Evolutionary conservation across 169 alveolate genomes (phyloP).

Genomic region (Eimeria zaria): DNA sequence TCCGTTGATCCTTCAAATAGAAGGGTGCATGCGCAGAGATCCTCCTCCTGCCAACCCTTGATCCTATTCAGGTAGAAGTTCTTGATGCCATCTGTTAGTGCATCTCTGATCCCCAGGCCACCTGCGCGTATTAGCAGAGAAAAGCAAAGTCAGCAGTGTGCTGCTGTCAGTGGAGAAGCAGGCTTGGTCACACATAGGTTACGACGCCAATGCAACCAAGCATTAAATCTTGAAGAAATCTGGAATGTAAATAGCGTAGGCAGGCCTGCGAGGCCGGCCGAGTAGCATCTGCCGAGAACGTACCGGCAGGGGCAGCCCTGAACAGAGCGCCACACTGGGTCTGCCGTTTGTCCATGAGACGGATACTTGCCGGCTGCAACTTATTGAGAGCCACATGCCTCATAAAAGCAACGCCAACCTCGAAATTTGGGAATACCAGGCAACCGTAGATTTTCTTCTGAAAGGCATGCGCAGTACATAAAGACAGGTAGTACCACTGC

Average conservation of each 20-base stretch:
- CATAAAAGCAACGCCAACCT: slow-evolving; percentile 92
- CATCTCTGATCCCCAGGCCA: slow-evolving; percentile 85
- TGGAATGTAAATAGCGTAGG: not conserved
- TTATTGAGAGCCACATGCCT: slow-evolving; percentile 87
- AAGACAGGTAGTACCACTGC: not conserved
- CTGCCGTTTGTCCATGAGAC: slow-evolving; percentile 65
- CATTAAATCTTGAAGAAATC: not conserved
- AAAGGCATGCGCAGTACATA: not conserved
- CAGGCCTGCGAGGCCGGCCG: not conserved
- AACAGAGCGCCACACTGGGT: slow-evolving; percentile 68
- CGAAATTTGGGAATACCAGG: slow-evolving; percentile 92
- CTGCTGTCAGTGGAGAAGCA: not conserved
- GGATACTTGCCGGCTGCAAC: slow-evolving; percentile 92
- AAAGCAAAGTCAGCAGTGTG: not conserved
- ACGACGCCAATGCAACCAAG: slow-evolving; percentile 1
- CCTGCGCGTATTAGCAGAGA: slow-evolving; percentile 20
- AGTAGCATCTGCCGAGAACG: not conserved
- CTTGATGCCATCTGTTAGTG: slow-evolving; percentile 89
- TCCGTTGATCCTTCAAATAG: slow-evolving; percentile 91
- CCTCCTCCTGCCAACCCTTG: slow-evolving; percentile 90
- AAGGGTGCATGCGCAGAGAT: slow-evolving; percentile 90
- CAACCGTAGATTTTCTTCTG: slow-evolving; percentile 88
- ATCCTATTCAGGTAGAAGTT: slow-evolving; percentile 89
- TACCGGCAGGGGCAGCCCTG: slow-evolving; percentile 41
- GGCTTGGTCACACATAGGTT: not conserved